phyloP scores from a whole-genome alignment of 1,139 yeast genomes.

The Geotrichum carabidarum region DNA sequence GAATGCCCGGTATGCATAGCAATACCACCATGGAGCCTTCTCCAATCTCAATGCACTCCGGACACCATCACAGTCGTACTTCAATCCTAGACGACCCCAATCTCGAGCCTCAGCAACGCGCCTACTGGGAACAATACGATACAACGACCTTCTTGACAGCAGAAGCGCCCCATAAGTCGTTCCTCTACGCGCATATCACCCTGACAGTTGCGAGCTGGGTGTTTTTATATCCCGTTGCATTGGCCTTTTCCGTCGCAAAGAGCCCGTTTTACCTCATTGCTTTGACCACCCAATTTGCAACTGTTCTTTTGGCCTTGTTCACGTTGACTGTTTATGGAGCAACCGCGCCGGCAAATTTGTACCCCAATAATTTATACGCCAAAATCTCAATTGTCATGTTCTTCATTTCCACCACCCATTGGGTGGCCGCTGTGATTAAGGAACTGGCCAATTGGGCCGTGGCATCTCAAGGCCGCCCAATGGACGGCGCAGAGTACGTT shows the following conservation, averaged over 20 bases:
- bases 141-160: constrained; percentile 71
- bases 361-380: constrained; percentile 71
- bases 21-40: constrained; percentile 29
- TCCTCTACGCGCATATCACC: constrained; percentile 54
- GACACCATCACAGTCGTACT: constrained; percentile 51
- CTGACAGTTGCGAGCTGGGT: constrained; percentile 47
- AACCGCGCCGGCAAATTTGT: constrained; percentile 58
- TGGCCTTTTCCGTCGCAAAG: constrained; percentile 58
- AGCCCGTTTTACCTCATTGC: constrained; percentile 56
- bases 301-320: constrained; percentile 51
- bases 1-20: too few relatives aligned
- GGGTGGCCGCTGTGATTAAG: constrained; percentile 47
- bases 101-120: constrained; percentile 64
- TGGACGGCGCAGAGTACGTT: constrained; percentile 37
- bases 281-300: constrained; percentile 48
- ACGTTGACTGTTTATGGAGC: constrained; percentile 55
- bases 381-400: constrained; percentile 59
- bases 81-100: constrained; percentile 64
- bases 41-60: constrained; percentile 31
- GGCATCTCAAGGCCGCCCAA: constrained; percentile 24
- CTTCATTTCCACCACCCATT: constrained; percentile 50
- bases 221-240: constrained; percentile 64
- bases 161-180: constrained; percentile 44
- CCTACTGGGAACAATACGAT: constrained; percentile 73
- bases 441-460: constrained; percentile 43